Conservation (phyloP, 306 rosid genomes). For the Citrullus amarus region DNA sequence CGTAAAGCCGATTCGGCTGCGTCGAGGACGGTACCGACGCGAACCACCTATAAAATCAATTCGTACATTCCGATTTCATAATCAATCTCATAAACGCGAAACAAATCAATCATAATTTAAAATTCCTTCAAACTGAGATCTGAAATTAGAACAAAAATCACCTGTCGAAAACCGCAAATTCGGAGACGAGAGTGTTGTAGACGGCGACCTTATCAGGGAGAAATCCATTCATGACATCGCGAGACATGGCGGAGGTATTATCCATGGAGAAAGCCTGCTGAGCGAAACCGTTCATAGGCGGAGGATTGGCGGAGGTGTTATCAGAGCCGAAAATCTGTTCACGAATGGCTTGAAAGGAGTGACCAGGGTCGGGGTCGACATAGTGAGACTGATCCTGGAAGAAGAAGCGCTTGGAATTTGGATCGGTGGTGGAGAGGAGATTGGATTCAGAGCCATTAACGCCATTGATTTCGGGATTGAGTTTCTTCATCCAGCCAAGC, state of each 20-base stretch:
- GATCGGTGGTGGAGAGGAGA: slow-evolving; percentile 24
- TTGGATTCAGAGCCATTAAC: slow-evolving; percentile 56
- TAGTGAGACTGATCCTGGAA: slow-evolving; percentile 35
- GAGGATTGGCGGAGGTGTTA: slow-evolving; percentile 24
- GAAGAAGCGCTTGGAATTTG: slow-evolving; percentile 35
- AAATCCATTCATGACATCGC: slow-evolving; percentile 71
- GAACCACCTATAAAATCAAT: slow-evolving; percentile 52
- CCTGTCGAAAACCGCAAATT: slow-evolving; percentile 91
- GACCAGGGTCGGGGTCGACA: slow-evolving; percentile 90
- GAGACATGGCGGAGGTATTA: slow-evolving; percentile 38
- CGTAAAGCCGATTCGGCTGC: slow-evolving; percentile 70
- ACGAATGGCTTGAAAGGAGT: slow-evolving; percentile 73
- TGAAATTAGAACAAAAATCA: not conserved
- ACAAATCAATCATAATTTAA: not conserved
- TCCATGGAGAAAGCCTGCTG: slow-evolving; percentile 77
- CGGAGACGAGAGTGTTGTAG: slow-evolving; percentile 51
- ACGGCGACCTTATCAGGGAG: slow-evolving; percentile 45
- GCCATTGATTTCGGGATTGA: slow-evolving; percentile 65
- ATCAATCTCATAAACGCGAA: not conserved
- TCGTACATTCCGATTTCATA: not conserved
- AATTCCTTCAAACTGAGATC: not conserved
- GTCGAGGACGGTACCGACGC: slow-evolving; percentile 76
- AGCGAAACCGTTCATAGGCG: slow-evolving; percentile 82
- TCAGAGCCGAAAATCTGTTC: slow-evolving; percentile 72
- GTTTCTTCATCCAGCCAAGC: slow-evolving; percentile 88